Evolutionary conservation across 129 eudicot genomes (phyloP).

Genomic region (Gnaphalium uliginosum): DNA sequence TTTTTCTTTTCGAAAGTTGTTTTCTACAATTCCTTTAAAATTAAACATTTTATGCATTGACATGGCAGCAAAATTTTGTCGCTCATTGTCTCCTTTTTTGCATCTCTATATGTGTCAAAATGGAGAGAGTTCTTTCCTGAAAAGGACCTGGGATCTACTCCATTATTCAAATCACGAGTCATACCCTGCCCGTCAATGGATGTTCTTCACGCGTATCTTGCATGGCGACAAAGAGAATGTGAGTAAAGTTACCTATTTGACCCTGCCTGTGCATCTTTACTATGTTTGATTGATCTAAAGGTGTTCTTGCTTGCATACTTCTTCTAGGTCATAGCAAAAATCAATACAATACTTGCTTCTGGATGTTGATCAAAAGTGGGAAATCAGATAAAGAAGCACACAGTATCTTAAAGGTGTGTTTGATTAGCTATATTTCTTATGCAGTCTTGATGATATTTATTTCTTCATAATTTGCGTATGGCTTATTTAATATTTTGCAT

Average conservation of each 20-base stretch:
- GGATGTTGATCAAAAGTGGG: constrained; percentile 65
- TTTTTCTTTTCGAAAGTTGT: neutral
- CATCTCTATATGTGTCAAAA: constrained; percentile 58
- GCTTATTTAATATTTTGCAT: neutral
- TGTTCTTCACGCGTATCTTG: constrained; percentile 83
- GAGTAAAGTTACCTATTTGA: constrained; percentile 27
- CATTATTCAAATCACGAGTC: constrained; percentile 66
- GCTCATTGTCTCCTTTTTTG: constrained; percentile 72
- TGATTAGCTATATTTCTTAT: neutral
- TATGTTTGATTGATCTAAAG: neutral
- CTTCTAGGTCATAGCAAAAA: constrained; percentile 67
- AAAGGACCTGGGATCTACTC: constrained; percentile 50
- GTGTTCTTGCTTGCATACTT: constrained; percentile 9
- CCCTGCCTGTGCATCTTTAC: neutral
- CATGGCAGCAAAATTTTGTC: constrained; percentile 84
- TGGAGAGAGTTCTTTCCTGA: constrained; percentile 73
- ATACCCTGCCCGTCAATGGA: constrained; percentile 67
- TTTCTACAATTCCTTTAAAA: neutral
- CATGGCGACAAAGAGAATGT: constrained; percentile 89
- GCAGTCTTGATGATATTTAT: neutral
- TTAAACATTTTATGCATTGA: constrained; percentile 10
- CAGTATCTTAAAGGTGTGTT: constrained; percentile 59
- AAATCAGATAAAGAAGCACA: constrained; percentile 67
- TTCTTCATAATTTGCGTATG: neutral
- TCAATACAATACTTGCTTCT: constrained; percentile 66